Percentiles rank a stretch among this genome's conserved stretches.
These are phyloP conservation scores for Nakazawaea anatomiae DNA, from an alignment of 805 yeast species.

Conservation along the genomic window DNA sequence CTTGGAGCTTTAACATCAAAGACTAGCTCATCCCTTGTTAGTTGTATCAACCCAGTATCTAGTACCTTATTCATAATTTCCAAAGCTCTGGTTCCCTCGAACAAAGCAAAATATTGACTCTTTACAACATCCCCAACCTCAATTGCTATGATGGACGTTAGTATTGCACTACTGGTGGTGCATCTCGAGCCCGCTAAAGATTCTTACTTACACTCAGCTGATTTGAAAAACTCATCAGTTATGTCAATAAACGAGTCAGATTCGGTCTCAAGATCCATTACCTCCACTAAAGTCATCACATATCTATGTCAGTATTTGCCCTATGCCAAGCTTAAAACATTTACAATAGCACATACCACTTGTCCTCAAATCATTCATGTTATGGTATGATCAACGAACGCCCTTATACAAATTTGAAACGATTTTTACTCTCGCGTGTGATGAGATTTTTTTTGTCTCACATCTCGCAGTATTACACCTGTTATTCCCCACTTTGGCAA, in stretches of 20 bases:
- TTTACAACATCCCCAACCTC: constrained; percentile 53
- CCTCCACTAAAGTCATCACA: not conserved
- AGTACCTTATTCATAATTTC: constrained; percentile 67
- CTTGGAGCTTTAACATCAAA: constrained; percentile 39
- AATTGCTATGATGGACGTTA: constrained; percentile 20
- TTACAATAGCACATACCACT: not conserved
- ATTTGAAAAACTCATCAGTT: constrained; percentile 42
- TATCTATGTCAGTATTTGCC: not conserved
- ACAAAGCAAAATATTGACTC: constrained; percentile 53
- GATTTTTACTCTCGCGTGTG: not conserved
- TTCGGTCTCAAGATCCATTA: constrained; percentile 3
- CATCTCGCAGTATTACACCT: no score
- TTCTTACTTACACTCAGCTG: constrained; percentile 21
- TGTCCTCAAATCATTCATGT: not conserved
- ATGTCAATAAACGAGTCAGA: constrained; percentile 36
- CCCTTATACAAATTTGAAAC: no score
- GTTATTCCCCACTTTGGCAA: no score
- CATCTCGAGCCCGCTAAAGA: no score
- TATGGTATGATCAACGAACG: not conserved
- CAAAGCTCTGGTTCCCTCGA: constrained; percentile 84
- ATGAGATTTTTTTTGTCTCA: not conserved
- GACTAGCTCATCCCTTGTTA: constrained; percentile 35
- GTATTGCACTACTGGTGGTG: not conserved
- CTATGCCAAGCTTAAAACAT: not conserved
- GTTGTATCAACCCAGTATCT: constrained; percentile 68